Conservation (phyloP, 345 rosid genomes). For the Melastoma malabathricum region DNA sequence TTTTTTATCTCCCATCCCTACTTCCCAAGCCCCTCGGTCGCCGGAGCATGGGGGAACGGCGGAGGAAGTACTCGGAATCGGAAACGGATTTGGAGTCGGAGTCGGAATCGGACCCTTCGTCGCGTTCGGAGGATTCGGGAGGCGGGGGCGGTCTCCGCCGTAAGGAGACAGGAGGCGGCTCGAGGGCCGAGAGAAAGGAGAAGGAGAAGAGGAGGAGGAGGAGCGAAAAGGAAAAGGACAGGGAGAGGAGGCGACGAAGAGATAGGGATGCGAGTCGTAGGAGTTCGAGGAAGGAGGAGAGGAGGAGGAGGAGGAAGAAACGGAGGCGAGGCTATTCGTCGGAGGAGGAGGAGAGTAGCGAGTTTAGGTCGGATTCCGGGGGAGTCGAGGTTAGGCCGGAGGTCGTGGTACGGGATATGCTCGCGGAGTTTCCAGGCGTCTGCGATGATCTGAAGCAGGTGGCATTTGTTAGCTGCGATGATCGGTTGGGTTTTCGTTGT, state of each 20-base stretch:
- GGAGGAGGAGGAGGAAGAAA: conserved; percentile 14
- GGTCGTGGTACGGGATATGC: conserved; percentile 32
- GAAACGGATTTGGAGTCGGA: conserved; percentile 3
- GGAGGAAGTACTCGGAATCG: conserved; percentile 5
- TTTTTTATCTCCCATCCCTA: background rate
- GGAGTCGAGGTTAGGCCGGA: conserved; percentile 23
- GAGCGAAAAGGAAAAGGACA: conserved; percentile 2
- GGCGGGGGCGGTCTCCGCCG: conserved; percentile 21
- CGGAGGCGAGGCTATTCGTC: conserved; percentile 12
- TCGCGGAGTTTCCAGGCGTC: conserved; percentile 48
- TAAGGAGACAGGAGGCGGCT: conserved; percentile 24
- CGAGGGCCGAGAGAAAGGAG: conserved; percentile 44
- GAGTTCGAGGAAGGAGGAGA: conserved; percentile 26
- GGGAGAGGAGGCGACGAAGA: conserved; percentile 20
- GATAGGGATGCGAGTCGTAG: conserved; percentile 27
- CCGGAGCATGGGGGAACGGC: background rate
- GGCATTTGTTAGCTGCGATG: background rate
- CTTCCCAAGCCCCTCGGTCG: background rate
- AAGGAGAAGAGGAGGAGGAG: conserved; percentile 18
- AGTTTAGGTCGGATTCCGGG: conserved; percentile 17
- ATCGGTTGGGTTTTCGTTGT: background rate
- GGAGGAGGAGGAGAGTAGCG: conserved; percentile 4
- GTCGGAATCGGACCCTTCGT: conserved; percentile 16
- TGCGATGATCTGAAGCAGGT: conserved; percentile 65
- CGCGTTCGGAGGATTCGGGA: conserved; percentile 36